Percentiles rank a stretch among this genome's conserved stretches.
Evolutionary conservation across 73 alveolate genomes (phyloP).

Genomic region (Symbiodinium natans): DNA sequence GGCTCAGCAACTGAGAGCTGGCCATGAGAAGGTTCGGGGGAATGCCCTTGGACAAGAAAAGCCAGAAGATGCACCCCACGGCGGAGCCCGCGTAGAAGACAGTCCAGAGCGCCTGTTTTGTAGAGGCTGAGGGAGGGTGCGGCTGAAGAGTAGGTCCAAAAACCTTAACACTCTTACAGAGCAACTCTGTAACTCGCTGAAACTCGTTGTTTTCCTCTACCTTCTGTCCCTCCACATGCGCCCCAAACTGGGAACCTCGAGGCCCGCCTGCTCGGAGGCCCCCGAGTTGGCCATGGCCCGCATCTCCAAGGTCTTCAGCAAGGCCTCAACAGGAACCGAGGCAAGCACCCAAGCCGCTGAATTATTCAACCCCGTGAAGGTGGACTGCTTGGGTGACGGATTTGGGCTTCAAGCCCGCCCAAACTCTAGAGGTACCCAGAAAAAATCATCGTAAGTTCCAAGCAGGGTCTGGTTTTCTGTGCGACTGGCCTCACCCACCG

Average conservation of each 20-base stretch:
- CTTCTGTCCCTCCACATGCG: no score
- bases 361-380: no score
- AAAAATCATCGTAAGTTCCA: not conserved
- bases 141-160: no score
- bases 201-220: no score
- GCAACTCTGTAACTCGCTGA: no score
- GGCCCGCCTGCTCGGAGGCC: conserved; percentile 46
- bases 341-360: no score
- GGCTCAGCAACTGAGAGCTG: conserved; percentile 27
- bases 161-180: no score
- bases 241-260: no score
- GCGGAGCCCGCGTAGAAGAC: conserved; percentile 82
- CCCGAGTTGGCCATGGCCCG: conserved; percentile 66
- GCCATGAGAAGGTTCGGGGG: conserved; percentile 75
- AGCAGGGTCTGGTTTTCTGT: not conserved
- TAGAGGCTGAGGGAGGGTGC: not conserved
- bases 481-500: conserved; percentile 13
- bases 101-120: conserved; percentile 34
- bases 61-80: conserved; percentile 47
- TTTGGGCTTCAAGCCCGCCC: not conserved
- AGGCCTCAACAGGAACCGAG: not conserved
- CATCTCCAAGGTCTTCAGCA: conserved; percentile 39
- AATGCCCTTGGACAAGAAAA: conserved; percentile 42
- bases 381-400: no score
- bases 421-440: no score